Conservation (phyloP, 2,329 filamentous ascomycete genomes). For the Penicillium sp. region DNA sequence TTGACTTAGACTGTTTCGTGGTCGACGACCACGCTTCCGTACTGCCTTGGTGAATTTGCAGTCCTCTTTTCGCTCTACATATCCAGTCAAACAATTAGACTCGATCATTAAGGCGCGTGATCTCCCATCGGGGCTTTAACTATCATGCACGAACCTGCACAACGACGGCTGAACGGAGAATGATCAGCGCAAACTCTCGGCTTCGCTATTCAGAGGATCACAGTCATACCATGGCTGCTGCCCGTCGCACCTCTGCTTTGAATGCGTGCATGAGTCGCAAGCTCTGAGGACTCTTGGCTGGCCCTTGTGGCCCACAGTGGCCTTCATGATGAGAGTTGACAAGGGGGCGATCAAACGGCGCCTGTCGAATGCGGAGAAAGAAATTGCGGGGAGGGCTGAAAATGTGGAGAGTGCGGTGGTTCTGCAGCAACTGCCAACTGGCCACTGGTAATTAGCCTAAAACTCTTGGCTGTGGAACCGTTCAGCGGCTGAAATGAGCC, state of each 20-base stretch:
- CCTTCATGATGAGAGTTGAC: not conserved
- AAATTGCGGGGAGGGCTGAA: slow-evolving; percentile 6
- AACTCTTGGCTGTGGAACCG: no score
- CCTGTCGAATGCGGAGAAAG: slow-evolving; percentile 8
- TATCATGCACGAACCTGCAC: slow-evolving; percentile 12
- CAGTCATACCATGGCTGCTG: slow-evolving; percentile 35
- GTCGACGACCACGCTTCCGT: slow-evolving; percentile 20
- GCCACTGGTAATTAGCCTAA: not conserved
- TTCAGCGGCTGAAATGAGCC: no score
- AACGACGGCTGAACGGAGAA: slow-evolving; percentile 13
- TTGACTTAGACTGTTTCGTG: slow-evolving; percentile 4
- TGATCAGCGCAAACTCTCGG: slow-evolving; percentile 3
- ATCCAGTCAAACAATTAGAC: not conserved
- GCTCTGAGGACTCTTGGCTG: slow-evolving; percentile 24
- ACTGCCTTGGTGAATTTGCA: slow-evolving; percentile 21
- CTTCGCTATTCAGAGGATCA: not conserved
- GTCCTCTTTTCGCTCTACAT: slow-evolving; percentile 12
- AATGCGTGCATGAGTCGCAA: slow-evolving; percentile 37
- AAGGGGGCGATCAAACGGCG: slow-evolving; percentile 1
- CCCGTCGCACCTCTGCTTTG: slow-evolving; percentile 42
- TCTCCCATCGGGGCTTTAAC: no score
- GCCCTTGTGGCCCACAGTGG: slow-evolving; percentile 3
- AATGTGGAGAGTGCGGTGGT: not conserved
- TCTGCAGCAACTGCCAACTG: not conserved
- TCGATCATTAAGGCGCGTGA: not conserved